Evolutionary conservation across 2,329 filamentous ascomycete genomes (phyloP).

Genomic region (Neofusicoccum parvum): DNA sequence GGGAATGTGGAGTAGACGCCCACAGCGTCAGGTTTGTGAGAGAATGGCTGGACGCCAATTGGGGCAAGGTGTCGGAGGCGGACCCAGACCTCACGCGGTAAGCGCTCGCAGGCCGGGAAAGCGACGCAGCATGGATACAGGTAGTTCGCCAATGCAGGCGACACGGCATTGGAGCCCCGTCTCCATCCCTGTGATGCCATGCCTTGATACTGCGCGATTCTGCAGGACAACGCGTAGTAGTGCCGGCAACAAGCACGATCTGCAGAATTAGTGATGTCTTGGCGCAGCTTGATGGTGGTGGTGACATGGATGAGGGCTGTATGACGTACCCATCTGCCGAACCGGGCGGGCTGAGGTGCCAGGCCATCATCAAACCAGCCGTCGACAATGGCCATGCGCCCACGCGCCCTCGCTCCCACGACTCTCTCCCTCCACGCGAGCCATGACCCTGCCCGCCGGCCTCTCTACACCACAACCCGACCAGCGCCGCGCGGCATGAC

Average conservation of each 20-base stretch:
- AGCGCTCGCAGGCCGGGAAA: neutral
- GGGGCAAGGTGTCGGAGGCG: slow-evolving; percentile 10
- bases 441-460: neutral
- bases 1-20: slow-evolving; percentile 13
- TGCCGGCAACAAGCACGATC: neutral
- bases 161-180: neutral
- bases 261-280: neutral
- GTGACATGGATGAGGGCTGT: neutral
- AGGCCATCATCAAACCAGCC: neutral
- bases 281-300: slow-evolving; percentile 7
- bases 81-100: slow-evolving; percentile 2
- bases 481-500: neutral
- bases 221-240: neutral
- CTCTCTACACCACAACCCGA: neutral
- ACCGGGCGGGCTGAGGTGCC: neutral
- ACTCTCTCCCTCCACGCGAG: neutral
- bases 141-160: neutral
- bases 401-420: neutral
- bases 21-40: neutral
- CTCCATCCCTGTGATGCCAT: neutral
- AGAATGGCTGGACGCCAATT: slow-evolving; percentile 8
- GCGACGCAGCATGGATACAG: neutral
- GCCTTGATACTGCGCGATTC: neutral
- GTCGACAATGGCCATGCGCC: neutral
- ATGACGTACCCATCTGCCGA: slow-evolving; percentile 1